phyloP scores from a whole-genome alignment of 495 filamentous ascomycete species.

The Podospora australis region DNA sequence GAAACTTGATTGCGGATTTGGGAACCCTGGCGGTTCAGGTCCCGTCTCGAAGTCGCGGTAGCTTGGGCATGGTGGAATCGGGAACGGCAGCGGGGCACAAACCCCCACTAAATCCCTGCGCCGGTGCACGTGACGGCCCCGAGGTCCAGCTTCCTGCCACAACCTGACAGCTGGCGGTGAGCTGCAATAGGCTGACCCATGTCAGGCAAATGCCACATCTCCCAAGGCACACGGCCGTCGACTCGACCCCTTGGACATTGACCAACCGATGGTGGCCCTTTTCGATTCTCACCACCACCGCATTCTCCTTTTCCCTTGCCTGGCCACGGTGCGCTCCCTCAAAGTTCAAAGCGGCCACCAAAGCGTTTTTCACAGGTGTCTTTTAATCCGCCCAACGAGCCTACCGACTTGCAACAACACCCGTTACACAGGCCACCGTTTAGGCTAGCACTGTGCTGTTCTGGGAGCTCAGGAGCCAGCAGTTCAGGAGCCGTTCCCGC shows the following conservation, averaged over 20 bases:
- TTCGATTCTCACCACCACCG: conserved; percentile 13
- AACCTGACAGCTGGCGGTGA: conserved; percentile 16
- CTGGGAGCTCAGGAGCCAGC: conserved; percentile 4
- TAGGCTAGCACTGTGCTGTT: background rate
- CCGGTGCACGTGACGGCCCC: background rate
- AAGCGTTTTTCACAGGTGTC: conserved; percentile 3
- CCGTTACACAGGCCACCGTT: conserved; percentile 2
- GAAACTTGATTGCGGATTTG: conserved; percentile 10
- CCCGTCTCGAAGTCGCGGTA: background rate
- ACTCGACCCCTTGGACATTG: conserved; percentile 24
- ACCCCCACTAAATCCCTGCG: conserved; percentile 11
- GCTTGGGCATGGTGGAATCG: too few relatives aligned
- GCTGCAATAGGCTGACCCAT: conserved; percentile 10
- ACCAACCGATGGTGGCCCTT: conserved; percentile 19
- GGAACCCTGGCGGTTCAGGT: conserved; percentile 18
- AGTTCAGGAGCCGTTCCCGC: conserved; percentile 6
- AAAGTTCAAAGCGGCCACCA: conserved; percentile 16
- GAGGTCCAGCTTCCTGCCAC: conserved; percentile 16
- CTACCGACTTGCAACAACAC: too few relatives aligned
- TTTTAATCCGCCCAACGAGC: conserved; percentile 8
- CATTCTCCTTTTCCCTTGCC: conserved; percentile 2
- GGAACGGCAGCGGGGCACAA: conserved; percentile 20
- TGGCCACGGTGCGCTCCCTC: conserved; percentile 22
- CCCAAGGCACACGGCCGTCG: conserved; percentile 16
- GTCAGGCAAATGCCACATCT: conserved; percentile 30